Evolutionary conservation across 805 yeast species (phyloP).

Genomic region (Saccharomycopsis babjevae): DNA sequence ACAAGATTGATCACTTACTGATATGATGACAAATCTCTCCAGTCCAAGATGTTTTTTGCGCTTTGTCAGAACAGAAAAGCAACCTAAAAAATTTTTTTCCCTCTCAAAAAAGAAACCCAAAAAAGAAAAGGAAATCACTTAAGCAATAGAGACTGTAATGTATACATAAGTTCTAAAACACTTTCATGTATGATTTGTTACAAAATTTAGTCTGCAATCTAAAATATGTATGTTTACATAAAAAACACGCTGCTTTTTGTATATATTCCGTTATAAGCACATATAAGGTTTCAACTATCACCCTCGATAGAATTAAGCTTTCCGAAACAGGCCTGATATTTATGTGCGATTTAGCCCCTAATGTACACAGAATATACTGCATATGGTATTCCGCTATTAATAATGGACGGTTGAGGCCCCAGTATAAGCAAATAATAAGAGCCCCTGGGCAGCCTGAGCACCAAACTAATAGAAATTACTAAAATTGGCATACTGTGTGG

Average conservation of each 20-base stretch:
- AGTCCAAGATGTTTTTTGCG: too few relatives aligned
- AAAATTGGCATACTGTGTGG: too few relatives aligned
- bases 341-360: background rate
- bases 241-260: background rate
- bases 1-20: too few relatives aligned
- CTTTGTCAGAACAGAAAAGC: too few relatives aligned
- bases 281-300: background rate
- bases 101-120: too few relatives aligned
- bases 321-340: background rate
- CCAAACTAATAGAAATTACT: too few relatives aligned
- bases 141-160: background rate
- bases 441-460: too few relatives aligned
- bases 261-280: background rate
- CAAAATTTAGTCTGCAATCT: background rate
- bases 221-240: background rate
- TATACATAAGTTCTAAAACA: background rate
- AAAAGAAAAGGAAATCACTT: too few relatives aligned
- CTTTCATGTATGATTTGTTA: background rate
- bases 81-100: too few relatives aligned
- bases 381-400: background rate
- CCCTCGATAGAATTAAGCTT: background rate
- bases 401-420: too few relatives aligned
- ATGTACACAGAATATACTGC: background rate
- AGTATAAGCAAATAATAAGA: too few relatives aligned
- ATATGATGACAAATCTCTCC: too few relatives aligned